These are phyloP conservation scores for Paecilomyces sp. DNA, from an alignment of 2,329 filamentous ascomycete genomes.

Conservation along the genomic window DNA sequence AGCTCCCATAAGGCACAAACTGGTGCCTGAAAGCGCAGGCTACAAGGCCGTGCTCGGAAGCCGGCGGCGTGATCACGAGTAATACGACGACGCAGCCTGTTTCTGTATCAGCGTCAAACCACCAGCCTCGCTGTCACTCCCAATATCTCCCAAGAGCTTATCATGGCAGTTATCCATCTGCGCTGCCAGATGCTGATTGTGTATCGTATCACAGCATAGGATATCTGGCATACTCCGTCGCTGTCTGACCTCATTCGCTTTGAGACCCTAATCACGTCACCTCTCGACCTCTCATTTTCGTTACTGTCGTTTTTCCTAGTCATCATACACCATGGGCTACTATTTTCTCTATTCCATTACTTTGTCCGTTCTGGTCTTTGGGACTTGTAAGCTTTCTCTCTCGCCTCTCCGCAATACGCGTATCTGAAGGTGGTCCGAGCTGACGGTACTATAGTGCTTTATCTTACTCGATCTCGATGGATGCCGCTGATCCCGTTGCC, in stretches of 20 bases:
- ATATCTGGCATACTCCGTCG: neutral
- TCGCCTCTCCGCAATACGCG: constrained; percentile 1
- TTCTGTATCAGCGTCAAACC: neutral
- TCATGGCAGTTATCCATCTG: neutral
- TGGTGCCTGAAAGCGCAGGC: constrained; percentile 10
- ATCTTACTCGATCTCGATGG: constrained; percentile 76
- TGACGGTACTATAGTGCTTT: constrained; percentile 51
- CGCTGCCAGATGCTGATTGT: neutral
- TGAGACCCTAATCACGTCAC: neutral
- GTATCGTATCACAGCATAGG: neutral
- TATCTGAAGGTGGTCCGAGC: constrained; percentile 6
- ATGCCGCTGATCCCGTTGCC: constrained; percentile 59
- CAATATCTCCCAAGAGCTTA: neutral
- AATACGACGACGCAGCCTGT: neutral
- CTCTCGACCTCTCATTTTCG: neutral
- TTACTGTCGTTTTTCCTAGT: neutral
- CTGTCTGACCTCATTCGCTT: neutral
- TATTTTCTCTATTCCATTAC: constrained; percentile 70
- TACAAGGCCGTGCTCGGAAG: neutral
- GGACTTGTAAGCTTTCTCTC: constrained; percentile 51
- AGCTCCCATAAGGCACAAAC: constrained; percentile 8
- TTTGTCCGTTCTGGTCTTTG: constrained; percentile 62
- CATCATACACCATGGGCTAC: constrained; percentile 54
- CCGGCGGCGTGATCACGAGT: neutral
- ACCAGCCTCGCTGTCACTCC: neutral